These are phyloP conservation scores for Suillus brevipes DNA, from an alignment of 768 basidiomycete genomes.

Conservation along the genomic window DNA sequence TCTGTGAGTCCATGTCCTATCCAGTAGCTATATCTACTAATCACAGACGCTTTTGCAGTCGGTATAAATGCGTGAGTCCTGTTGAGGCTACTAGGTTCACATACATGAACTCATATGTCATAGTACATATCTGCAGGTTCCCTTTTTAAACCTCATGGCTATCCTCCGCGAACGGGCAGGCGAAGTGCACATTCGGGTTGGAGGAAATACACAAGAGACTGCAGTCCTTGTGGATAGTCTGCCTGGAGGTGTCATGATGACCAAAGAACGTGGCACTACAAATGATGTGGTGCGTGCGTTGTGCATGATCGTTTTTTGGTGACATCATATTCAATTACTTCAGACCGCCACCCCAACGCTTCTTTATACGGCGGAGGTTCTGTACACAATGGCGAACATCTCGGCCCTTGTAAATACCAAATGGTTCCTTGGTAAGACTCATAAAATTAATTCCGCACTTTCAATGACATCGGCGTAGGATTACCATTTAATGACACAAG, in stretches of 20 bases:
- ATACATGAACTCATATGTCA: neutral
- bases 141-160: conserved; percentile 50
- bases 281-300: conserved; percentile 15
- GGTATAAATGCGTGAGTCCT: conserved; percentile 16
- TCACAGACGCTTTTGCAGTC: conserved; percentile 4
- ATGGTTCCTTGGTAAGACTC: conserved; percentile 45
- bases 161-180: conserved; percentile 47
- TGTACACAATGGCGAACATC: conserved; percentile 51
- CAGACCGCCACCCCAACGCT: conserved; percentile 54
- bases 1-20: conserved; percentile 32
- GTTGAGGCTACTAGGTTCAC: neutral
- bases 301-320: conserved; percentile 31
- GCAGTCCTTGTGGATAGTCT: conserved; percentile 30
- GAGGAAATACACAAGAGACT: conserved; percentile 54
- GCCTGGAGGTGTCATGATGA: conserved; percentile 25
- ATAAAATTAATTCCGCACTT: neutral
- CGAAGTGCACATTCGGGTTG: conserved; percentile 43
- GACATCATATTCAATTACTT: conserved; percentile 10
- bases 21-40: neutral
- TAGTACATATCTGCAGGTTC: conserved; percentile 28
- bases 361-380: conserved; percentile 47
- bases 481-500: conserved; percentile 19
- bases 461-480: conserved; percentile 11
- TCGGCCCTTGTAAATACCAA: conserved; percentile 42
- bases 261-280: conserved; percentile 29